phyloP scores from a whole-genome alignment of 352 stramenopile genomes.

The Phytophthora syringae region DNA sequence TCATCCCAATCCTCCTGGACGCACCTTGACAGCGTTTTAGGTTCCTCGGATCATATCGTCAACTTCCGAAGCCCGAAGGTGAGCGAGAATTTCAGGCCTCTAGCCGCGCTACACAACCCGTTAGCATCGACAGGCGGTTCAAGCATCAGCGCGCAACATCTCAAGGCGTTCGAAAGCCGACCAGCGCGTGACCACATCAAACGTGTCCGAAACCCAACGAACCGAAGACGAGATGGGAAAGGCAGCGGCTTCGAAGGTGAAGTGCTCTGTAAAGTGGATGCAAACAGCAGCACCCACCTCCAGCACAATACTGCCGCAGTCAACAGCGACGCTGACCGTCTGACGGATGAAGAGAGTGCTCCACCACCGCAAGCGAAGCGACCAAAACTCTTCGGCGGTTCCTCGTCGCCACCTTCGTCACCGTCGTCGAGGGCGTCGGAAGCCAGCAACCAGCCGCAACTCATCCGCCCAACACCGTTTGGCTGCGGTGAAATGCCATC shows the following conservation, averaged over 20 bases:
- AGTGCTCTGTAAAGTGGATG: constrained; percentile 60
- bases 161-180: constrained; percentile 60
- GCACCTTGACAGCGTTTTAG: constrained; percentile 72
- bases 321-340: constrained; percentile 10
- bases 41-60: constrained; percentile 71
- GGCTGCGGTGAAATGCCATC: constrained; percentile 19
- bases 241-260: constrained; percentile 77
- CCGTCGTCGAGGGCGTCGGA: constrained; percentile 25
- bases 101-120: constrained; percentile 34
- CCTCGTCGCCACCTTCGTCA: constrained; percentile 22
- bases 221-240: constrained; percentile 57
- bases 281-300: constrained; percentile 15
- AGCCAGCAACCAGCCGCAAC: constrained; percentile 21
- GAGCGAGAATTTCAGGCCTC: constrained; percentile 75
- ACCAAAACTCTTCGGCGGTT: constrained; percentile 17
- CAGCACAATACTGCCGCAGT: constrained; percentile 1
- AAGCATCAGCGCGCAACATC: constrained; percentile 19
- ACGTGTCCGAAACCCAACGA: constrained; percentile 58
- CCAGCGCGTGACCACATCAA: constrained; percentile 48
- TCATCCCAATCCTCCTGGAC: constrained; percentile 58
- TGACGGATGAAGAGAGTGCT: constrained; percentile 33
- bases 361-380: constrained; percentile 25
- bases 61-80: constrained; percentile 85
- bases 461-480: constrained; percentile 39
- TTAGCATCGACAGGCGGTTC: constrained; percentile 5